Evolutionary conservation across 305 asterid genomes (phyloP), one percentile per base, ranked within the genome.

Genomic region (Coffea humblotiana): DNA sequence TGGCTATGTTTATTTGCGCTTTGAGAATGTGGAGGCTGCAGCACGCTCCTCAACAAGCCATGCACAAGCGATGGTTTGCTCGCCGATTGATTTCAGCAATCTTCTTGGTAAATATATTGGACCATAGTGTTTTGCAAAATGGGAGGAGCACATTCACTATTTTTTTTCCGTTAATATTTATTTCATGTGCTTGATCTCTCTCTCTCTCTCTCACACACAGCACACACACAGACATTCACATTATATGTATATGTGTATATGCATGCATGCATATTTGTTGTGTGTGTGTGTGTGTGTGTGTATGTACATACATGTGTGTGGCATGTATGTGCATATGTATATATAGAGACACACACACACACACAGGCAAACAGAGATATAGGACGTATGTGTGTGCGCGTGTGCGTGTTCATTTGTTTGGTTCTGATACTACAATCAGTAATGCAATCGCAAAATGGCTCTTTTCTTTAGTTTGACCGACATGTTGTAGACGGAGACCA

Each of bases 21-120:
- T 95, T 74, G 97, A 95, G 48, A 93, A 90, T 78, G 89, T 82
- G 60, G 99, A 92, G 82, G 94, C 88, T 48, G 92, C 99, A 40
- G 54, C 93, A 77, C 93, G 90, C 23, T n/a, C 97, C 96, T 85
- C 98, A 95, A 85, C 99, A 90, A 84, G 97, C 97, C 43, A 95
- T 95, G 99, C 99, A 95, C 79, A 89, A 90, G 84, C 84, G 99
- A 90, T 93, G 99, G 99, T 95, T 95, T 88, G 99, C 99, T 80
- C 94, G 98, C 47, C 89, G 92, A 88, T 85, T 89, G 85, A 93
- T 95, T 82, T 93, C 99, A 54, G 99, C 99, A 68, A 95, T 95
- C 78, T 95, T 88, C 91, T 85, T 95, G 99, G 99, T 95, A 93
- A 93, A 58, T 48, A 58, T 70, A 35, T 29, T 54, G 23, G 23